Base-by-base conservation (phyloP, 345 rosid genomes). In the Excoecaria cochinchinensis region DNA sequence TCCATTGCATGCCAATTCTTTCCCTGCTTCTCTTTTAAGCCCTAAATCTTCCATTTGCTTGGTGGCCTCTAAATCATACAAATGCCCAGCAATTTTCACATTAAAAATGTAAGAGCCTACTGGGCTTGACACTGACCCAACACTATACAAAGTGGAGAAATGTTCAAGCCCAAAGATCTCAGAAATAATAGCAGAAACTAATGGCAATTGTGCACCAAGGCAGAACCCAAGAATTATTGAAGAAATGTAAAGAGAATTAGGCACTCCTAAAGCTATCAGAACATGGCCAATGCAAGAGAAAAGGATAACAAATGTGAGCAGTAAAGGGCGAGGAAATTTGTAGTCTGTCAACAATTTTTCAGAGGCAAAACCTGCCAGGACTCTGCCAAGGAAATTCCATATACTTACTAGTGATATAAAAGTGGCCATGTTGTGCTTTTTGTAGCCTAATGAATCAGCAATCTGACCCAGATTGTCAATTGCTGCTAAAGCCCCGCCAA, bases 401-500 rank as follows among this genome's bases (percentile, higher is more conserved):
- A 77, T 65, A 46, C 80, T 77, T 3, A 77, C 53, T 0, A 72
- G 76, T 60, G 76, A 72, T 46, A 77, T 47, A n/a, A 66, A 71
- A 3, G 80, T 77, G 31, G 80, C 46, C 57, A 47, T 66, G 53
- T 24, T 72, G 13, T 48, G 72, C 3, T 12, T 19, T 67, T 46
- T 40, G 72, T 72, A 78, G 72, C 73, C 80, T 53, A 77, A 50
- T 21, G 76, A 77, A 44, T 57, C 10, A 5, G 72, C 67, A 58
- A 78, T 78, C 38, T 72, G 80, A 57, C 80, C 80, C 67, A 78
- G 14, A 47, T 78, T 78, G 80, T 78, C 76, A 19, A 78, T 72
- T 1, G 76, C 72, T 15, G 80, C 59, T 16, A 78, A 58, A 14
- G 76, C 67, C 21, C 80, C 80, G 13, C 80, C 76, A 44, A 78